Conservation (phyloP, 108 stramenopile genomes). For the Pseudonitzschia pungens region DNA sequence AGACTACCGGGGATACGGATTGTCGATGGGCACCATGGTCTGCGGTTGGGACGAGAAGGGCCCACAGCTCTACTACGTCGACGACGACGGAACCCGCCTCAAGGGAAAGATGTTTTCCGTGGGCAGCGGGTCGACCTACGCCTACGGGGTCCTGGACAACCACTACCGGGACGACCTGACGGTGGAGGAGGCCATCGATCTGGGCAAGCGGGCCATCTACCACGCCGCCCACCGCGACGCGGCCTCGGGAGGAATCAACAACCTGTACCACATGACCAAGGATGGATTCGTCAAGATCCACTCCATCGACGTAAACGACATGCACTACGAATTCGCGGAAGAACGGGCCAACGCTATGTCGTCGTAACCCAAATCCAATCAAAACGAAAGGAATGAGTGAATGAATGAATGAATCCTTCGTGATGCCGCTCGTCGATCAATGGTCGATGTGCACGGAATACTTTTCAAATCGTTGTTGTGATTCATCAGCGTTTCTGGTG, state of each 20-base stretch:
- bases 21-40: slow-evolving; percentile 99
- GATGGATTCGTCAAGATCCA: slow-evolving; percentile 97
- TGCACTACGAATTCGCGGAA: slow-evolving; percentile 95
- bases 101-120: slow-evolving; percentile 98
- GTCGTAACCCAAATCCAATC: too few species aligned
- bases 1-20: slow-evolving; percentile 97
- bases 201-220: slow-evolving; percentile 99
- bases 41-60: slow-evolving; percentile 99
- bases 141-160: slow-evolving; percentile 98
- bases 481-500: too few species aligned
- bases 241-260: slow-evolving; percentile 96
- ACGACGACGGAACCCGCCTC: slow-evolving; percentile 97
- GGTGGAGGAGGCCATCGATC: slow-evolving; percentile 98
- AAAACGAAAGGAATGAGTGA: too few species aligned
- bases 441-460: too few species aligned
- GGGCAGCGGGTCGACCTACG: slow-evolving; percentile 98
- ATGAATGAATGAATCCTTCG: too few species aligned
- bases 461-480: too few species aligned
- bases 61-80: slow-evolving; percentile 99
- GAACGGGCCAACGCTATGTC: slow-evolving; percentile 82
- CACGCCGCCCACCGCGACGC: slow-evolving; percentile 99
- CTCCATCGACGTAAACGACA: slow-evolving; percentile 96
- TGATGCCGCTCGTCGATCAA: too few species aligned
- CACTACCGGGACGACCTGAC: slow-evolving; percentile 93
- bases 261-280: slow-evolving; percentile 94